Evolutionary conservation across 2,329 filamentous ascomycete genomes (phyloP).

Genomic region (Alternaria solani): DNA sequence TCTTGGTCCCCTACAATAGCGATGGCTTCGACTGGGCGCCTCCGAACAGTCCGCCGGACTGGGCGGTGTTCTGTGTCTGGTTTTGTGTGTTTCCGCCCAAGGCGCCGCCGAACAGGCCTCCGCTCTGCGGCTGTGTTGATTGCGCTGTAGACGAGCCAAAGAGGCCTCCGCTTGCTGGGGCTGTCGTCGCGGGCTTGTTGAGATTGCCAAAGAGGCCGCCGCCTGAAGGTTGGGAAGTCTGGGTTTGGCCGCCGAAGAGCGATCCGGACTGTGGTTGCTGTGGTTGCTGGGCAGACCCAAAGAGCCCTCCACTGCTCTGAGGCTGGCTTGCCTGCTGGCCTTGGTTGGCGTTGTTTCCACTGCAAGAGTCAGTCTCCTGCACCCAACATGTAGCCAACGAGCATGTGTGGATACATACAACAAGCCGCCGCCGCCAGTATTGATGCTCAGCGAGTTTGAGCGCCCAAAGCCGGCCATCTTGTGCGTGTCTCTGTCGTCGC

Average conservation of each 20-base stretch:
- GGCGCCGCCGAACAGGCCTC: slow-evolving; percentile 46
- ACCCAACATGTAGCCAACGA: neutral
- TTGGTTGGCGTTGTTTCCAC: slow-evolving; percentile 42
- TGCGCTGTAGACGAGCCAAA: slow-evolving; percentile 47
- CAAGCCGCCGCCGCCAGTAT: slow-evolving; percentile 57
- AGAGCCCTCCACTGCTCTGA: slow-evolving; percentile 38
- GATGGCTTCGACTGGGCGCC: slow-evolving; percentile 43
- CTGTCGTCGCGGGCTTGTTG: slow-evolving; percentile 43
- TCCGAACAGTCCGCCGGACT: slow-evolving; percentile 47
- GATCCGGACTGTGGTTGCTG: slow-evolving; percentile 40
- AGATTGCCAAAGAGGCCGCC: slow-evolving; percentile 50
- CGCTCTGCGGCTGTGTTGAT: slow-evolving; percentile 35
- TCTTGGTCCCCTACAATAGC: slow-evolving; percentile 46
- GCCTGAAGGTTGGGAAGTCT: slow-evolving; percentile 33
- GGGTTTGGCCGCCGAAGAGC: slow-evolving; percentile 34
- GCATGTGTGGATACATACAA: slow-evolving; percentile 52
- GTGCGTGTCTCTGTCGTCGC: slow-evolving; percentile 2
- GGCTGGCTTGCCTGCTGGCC: slow-evolving; percentile 41
- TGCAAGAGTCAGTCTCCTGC: slow-evolving; percentile 33
- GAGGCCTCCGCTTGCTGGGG: slow-evolving; percentile 39
- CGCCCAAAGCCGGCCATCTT: slow-evolving; percentile 56
- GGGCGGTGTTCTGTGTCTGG: slow-evolving; percentile 32
- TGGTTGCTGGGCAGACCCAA: slow-evolving; percentile 30
- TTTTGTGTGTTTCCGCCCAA: slow-evolving; percentile 39
- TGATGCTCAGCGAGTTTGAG: slow-evolving; percentile 62